phyloP scores from a whole-genome alignment of 805 yeast species.

The Nematodospora valgi region DNA sequence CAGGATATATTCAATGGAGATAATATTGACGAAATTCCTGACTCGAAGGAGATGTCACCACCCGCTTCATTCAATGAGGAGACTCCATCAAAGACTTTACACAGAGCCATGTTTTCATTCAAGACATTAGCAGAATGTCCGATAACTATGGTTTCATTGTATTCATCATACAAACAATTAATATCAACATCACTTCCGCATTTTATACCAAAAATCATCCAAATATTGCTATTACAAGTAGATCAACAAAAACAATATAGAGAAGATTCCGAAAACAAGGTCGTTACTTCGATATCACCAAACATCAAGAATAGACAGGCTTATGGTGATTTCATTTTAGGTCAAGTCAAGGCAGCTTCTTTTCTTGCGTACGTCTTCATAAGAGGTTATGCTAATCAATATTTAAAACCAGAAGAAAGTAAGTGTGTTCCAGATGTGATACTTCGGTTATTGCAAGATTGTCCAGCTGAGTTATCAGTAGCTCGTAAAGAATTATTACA shows the following conservation, averaged over 20 bases:
- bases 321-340: conserved; percentile 83
- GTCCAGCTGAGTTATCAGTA: conserved; percentile 88
- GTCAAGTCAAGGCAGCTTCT: conserved; percentile 95
- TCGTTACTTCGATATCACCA: conserved; percentile 70
- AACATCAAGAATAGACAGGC: conserved; percentile 71
- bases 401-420: conserved; percentile 39
- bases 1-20: conserved; percentile 56
- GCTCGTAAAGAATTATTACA: conserved; percentile 91
- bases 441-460: conserved; percentile 82
- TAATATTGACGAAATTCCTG: conserved; percentile 2
- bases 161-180: conserved; percentile 78
- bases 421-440: conserved; percentile 82
- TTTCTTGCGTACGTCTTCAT: conserved; percentile 89
- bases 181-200: conserved; percentile 67
- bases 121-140: conserved; percentile 96
- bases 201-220: conserved; percentile 80
- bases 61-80: conserved; percentile 25
- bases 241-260: conserved; percentile 57
- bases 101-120: conserved; percentile 75
- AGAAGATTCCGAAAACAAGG: conserved; percentile 49
- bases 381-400: conserved; percentile 72
- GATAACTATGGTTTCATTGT: conserved; percentile 88
- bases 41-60: conserved; percentile 23
- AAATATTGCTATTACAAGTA: conserved; percentile 72
- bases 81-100: conserved; percentile 49